phyloP scores from a whole-genome alignment of 2,329 filamentous ascomycete genomes.

The Xylogone sp. region DNA sequence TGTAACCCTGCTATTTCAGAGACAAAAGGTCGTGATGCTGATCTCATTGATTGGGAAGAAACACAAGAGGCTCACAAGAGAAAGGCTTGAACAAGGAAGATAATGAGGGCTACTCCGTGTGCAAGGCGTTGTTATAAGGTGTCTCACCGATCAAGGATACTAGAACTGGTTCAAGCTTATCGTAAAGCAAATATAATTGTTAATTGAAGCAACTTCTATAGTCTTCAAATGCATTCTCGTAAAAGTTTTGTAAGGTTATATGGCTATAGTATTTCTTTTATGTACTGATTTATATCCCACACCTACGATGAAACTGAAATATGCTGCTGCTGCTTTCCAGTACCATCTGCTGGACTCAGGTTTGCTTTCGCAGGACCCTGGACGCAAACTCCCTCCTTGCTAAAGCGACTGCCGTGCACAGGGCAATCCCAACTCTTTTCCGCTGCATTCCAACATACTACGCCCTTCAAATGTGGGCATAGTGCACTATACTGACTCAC shows the following conservation, averaged over 20 bases:
- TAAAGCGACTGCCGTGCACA: constrained; percentile 39
- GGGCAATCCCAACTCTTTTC: constrained; percentile 55
- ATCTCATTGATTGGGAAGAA: constrained; percentile 19
- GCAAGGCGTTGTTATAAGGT: too few relatives aligned
- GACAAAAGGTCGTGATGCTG: constrained; percentile 19
- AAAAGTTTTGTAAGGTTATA: too few relatives aligned
- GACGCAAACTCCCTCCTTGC: constrained; percentile 31
- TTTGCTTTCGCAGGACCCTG: constrained; percentile 31
- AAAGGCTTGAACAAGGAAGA: not conserved
- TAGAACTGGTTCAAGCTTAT: too few relatives aligned
- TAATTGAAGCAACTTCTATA: too few relatives aligned
- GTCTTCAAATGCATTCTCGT: too few relatives aligned
- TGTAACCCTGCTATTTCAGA: constrained; percentile 21
- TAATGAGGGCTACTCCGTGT: too few relatives aligned
- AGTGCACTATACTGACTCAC: constrained; percentile 48
- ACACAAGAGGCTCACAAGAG: constrained; percentile 6
- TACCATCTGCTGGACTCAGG: constrained; percentile 1
- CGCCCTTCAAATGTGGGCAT: constrained; percentile 52
- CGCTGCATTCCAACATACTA: constrained; percentile 51
- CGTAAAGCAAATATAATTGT: too few relatives aligned
- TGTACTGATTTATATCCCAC: too few relatives aligned
- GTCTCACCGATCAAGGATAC: too few relatives aligned
- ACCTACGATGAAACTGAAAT: too few relatives aligned
- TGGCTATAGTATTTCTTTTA: too few relatives aligned
- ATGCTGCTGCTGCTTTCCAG: not conserved